Conservation (phyloP, 306 rosid species). For the Malus sylvestris region DNA sequence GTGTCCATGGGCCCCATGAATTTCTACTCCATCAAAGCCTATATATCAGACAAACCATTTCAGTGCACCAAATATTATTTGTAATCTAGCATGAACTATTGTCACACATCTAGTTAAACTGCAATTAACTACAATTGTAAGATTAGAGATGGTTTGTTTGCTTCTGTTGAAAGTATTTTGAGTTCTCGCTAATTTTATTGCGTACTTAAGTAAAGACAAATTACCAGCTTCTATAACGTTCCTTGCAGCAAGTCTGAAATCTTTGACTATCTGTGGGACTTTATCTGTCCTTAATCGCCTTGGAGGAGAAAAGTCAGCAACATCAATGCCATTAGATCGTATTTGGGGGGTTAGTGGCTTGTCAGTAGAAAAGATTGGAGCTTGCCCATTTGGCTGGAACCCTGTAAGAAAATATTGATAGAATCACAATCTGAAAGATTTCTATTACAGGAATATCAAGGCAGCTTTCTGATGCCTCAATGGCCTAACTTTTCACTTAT, state of each 20-base stretch:
- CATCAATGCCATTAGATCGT: constrained; percentile 35
- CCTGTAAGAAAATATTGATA: constrained; percentile 7
- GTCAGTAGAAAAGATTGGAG: constrained; percentile 30
- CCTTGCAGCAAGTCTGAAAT: constrained; percentile 52
- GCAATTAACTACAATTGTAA: neutral
- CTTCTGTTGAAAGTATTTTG: neutral
- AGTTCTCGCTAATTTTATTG: neutral
- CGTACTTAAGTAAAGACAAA: neutral
- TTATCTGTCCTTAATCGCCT: constrained; percentile 51
- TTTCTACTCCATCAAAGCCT: neutral
- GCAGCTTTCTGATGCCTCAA: neutral
- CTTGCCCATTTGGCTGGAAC: constrained; percentile 19
- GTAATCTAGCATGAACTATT: neutral
- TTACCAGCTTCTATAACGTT: constrained; percentile 78
- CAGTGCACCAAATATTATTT: neutral
- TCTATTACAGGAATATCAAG: neutral
- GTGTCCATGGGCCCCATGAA: neutral
- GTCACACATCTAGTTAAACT: neutral
- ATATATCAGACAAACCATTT: neutral
- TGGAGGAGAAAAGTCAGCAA: constrained; percentile 39
- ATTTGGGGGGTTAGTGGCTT: constrained; percentile 31
- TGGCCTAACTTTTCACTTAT: neutral
- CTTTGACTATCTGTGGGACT: constrained; percentile 47
- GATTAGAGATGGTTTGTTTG: neutral
- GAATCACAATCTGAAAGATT: neutral